These are phyloP conservation scores for Pichiaceae sp. DNA, from an alignment of 1,139 yeast genomes.

Conservation along the genomic window DNA sequence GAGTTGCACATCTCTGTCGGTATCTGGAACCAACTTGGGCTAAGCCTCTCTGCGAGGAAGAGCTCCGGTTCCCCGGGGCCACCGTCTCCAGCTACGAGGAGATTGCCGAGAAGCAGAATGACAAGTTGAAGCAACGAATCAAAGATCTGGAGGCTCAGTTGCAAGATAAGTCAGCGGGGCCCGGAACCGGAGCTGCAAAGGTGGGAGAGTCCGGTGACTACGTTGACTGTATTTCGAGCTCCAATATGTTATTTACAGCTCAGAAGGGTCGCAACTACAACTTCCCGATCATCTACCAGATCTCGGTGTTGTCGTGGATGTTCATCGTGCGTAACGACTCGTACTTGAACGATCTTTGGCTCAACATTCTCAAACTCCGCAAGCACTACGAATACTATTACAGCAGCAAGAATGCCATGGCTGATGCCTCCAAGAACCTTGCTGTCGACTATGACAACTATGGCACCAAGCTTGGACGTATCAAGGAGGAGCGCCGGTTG, in stretches of 20 bases:
- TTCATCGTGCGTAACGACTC: constrained; percentile 47
- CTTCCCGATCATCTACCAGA: constrained; percentile 38
- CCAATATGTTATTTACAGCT: constrained; percentile 42
- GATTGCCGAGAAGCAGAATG: constrained; percentile 1
- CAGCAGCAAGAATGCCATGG: constrained; percentile 19
- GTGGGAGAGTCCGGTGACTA: constrained; percentile 15
- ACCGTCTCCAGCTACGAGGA: constrained; percentile 3
- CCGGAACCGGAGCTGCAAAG: not conserved
- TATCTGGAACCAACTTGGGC: constrained; percentile 60
- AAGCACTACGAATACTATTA: constrained; percentile 31
- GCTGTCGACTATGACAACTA: constrained; percentile 22
- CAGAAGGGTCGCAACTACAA: constrained; percentile 28
- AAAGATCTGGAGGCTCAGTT: constrained; percentile 20
- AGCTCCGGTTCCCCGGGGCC: constrained; percentile 16
- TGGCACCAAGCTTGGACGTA: constrained; percentile 18
- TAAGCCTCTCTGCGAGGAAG: constrained; percentile 22
- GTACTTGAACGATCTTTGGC: constrained; percentile 41
- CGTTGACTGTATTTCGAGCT: constrained; percentile 36
- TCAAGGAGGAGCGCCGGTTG: constrained; percentile 11
- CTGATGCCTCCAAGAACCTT: constrained; percentile 18
- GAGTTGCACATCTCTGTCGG: constrained; percentile 65
- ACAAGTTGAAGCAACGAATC: constrained; percentile 16
- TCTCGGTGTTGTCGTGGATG: constrained; percentile 42
- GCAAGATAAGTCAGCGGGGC: not conserved
- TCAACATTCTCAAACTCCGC: constrained; percentile 39